Base-by-base conservation (phyloP, 2,329 filamentous ascomycete species). In the Kalmusia sp. region DNA sequence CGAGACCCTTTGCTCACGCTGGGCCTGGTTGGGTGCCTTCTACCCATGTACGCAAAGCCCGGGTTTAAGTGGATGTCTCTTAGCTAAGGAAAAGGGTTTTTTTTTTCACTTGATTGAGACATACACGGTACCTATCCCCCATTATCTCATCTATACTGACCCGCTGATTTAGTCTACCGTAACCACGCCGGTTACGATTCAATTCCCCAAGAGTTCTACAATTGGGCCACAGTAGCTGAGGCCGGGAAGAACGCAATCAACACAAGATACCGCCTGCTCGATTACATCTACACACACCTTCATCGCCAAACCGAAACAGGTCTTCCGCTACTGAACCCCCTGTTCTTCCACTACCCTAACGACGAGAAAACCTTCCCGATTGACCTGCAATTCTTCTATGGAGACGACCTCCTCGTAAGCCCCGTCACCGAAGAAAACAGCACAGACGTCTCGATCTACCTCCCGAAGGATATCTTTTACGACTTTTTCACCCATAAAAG, bases 201-300 rank as follows among this genome's bases (percentile, higher is more conserved):
- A 1, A 79, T 83, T n/a, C 68, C 68, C 3, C 89, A 92, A 67
- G 89, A 92, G 67, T 88, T 89, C 68, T 72, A 69, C 55, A 60
- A 61, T 41, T 71, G 67, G 69, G 57, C 59, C 2, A 53, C 61
- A 68, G 88, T 90, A 2, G 79, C 87, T 0, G 76, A 82, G 17
- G 86, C 87, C 0, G 88, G 89, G 0, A 82, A 80, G 50, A 87
- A 84, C 45, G 87, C 85, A 15, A 91, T 92, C 62, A 81, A 82
- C 24, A 86, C 88, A 41, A 82, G 90, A 14, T 93, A 92, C 76
- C 80, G 84, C 12, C 77, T 93, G 14, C 79, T 93, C 3, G 89
- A 92, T 65, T 92, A 92, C 75, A 80, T 91, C 55, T 92, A 92
- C 78, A 92, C 89, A 1, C 84, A 86, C 1, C 80, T 91, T 67